Evolutionary conservation across 352 stramenopile genomes (phyloP).

Genomic region (Phytophthora chlamydospora): DNA sequence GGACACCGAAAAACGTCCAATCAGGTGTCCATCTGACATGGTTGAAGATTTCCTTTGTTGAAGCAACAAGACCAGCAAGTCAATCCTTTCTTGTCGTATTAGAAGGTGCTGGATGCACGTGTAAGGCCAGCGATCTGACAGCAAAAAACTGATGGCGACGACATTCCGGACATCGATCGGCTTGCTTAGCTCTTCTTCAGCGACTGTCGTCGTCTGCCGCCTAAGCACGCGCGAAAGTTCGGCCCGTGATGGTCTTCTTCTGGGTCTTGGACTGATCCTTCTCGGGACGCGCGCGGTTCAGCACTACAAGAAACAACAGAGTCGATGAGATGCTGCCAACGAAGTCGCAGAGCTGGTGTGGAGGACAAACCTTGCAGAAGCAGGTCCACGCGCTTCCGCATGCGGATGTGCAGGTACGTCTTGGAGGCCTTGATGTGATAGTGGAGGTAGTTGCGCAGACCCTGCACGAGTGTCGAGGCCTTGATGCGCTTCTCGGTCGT

Average conservation of each 20-base stretch:
- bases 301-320: constrained; percentile 48
- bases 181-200: neutral
- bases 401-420: constrained; percentile 95
- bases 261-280: constrained; percentile 87
- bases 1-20: constrained; percentile 12
- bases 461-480: constrained; percentile 84
- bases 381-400: constrained; percentile 93
- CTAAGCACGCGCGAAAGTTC: constrained; percentile 88
- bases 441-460: constrained; percentile 94
- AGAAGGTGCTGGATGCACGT: neutral
- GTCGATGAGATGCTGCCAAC: constrained; percentile 6
- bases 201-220: neutral
- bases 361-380: constrained; percentile 84
- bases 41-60: constrained; percentile 3
- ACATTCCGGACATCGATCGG: neutral
- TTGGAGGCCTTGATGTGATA: constrained; percentile 98
- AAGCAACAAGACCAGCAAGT: neutral
- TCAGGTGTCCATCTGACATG: neutral
- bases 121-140: constrained; percentile 5
- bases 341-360: neutral
- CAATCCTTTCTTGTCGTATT: constrained; percentile 12
- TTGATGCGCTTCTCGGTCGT: constrained; percentile 89
- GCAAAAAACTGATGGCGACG: constrained; percentile 9
- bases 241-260: constrained; percentile 93
- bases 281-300: constrained; percentile 92